Percentiles rank a stretch among this genome's conserved stretches.
Evolutionary conservation across 2,329 filamentous ascomycete genomes (phyloP).

Genomic region (Penicillium digitatum): DNA sequence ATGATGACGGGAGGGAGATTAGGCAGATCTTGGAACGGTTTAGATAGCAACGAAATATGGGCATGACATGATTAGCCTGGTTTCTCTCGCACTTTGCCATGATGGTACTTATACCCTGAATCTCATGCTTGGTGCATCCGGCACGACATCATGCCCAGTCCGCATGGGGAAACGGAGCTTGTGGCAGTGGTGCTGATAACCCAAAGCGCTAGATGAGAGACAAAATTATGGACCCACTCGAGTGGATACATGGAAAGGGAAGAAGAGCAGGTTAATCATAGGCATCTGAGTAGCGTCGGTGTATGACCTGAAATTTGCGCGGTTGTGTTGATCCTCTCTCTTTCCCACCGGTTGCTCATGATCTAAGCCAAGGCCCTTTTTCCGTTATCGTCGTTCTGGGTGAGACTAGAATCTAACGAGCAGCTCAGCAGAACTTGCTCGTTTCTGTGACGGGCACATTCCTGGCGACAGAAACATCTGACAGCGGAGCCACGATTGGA

Average conservation of each 20-base stretch:
- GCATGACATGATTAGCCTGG: neutral
- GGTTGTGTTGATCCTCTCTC: constrained; percentile 10
- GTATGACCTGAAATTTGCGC: neutral
- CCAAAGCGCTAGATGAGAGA: neutral
- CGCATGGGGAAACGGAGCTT: constrained; percentile 21
- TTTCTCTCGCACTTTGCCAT: neutral
- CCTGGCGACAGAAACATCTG: constrained; percentile 14
- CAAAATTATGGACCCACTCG: neutral
- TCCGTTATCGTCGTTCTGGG: constrained; percentile 6
- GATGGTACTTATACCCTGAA: constrained; percentile 11
- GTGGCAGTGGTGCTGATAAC: constrained; percentile 4
- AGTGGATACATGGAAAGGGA: neutral
- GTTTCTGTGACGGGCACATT: constrained; percentile 15
- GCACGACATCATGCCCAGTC: neutral
- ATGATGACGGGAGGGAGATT: neutral
- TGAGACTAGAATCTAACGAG: neutral
- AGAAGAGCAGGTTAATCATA: neutral
- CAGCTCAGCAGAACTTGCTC: constrained; percentile 5
- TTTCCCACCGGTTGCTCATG: neutral
- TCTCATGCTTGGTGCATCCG: constrained; percentile 15
- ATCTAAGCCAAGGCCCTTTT: neutral
- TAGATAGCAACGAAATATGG: neutral
- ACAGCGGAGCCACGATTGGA: constrained; percentile 16
- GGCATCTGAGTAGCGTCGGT: neutral
- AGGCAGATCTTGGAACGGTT: neutral